Base-by-base conservation (phyloP, 129 eudicot species). In the Pittosporum tobira region DNA sequence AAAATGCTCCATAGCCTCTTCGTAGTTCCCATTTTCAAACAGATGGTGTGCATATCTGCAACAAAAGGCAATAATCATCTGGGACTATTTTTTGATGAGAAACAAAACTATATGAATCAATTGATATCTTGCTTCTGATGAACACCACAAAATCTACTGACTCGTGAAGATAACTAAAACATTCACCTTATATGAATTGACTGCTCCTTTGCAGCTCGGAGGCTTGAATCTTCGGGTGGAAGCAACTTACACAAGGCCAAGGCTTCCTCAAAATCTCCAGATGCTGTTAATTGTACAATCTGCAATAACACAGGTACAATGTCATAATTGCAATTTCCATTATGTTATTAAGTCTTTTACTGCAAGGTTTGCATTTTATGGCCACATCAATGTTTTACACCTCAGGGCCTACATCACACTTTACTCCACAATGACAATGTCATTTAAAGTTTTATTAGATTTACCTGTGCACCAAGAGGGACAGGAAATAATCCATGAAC, bases 391-490 rank as follows among this genome's bases (percentile, higher is more conserved):
- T 18, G 57, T 49, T 45, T n/a, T 11, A 45, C 49, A 45, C 49
- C 3, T 45, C 49, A 21, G n/a, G 49, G 49, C 49, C n/a, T 45
- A 45, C 6, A n/a, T n/a, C 20, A 45, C 6, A 5, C 6, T 11
- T 45, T 45, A 22, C 13, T 15, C 20, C 18, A 45, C 19, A 45
- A 40, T 16, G 49, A 14, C 10, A 56, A 10, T 54, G 45, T 29
- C 61, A 34, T 28, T 25, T 10, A 40, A 25, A 60, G 45, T 45
- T 26, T 16, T n/a, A n/a, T n/a, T 21, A 45, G 46, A 70, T 59
- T 48, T 77, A 93, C 96, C 96, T 93, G 99, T 59, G 94, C 99
- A 62, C 99, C 99, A 67, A 87, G 84, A 70, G 99, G 94, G 61
- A 93, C 91, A 8, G 99, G 82, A 70, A 93, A 93, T 45, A 93